Evolutionary conservation across 2,329 filamentous ascomycete genomes (phyloP).

Genomic region (Talaromyces sp.): DNA sequence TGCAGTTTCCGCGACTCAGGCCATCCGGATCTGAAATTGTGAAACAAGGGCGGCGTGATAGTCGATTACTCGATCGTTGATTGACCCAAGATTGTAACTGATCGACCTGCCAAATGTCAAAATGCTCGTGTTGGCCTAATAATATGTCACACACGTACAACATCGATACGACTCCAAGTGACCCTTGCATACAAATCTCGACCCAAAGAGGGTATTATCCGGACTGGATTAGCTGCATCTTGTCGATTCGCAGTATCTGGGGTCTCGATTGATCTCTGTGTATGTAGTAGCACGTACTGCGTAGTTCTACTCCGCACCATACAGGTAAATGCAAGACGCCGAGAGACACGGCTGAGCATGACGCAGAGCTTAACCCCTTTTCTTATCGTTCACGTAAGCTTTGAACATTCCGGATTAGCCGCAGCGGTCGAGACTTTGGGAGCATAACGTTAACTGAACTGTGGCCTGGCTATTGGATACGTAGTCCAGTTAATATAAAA

Average conservation of each 20-base stretch:
- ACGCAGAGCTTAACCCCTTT: neutral
- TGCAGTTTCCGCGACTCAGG: neutral
- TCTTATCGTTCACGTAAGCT: neutral
- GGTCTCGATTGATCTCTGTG: neutral
- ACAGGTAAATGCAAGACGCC: neutral
- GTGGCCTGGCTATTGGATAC: neutral
- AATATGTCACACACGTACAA: neutral
- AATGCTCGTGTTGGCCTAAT: neutral
- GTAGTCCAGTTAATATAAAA: neutral
- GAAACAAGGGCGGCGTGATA: constrained; percentile 1
- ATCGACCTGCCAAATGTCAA: neutral
- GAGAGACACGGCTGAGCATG: constrained; percentile 1
- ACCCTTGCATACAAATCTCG: neutral
- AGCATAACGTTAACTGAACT: neutral
- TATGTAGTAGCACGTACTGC: neutral
- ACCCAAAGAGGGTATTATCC: neutral
- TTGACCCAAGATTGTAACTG: neutral
- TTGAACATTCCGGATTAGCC: neutral
- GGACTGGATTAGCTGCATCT: neutral
- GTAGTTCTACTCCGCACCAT: neutral
- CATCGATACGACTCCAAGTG: neutral
- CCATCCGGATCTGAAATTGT: neutral
- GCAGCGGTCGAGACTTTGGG: neutral
- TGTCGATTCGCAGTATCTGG: neutral
- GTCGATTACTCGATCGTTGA: neutral